Evolutionary conservation across 2,329 filamentous ascomycete species (phyloP).

Genomic region (Xylaria digitata): DNA sequence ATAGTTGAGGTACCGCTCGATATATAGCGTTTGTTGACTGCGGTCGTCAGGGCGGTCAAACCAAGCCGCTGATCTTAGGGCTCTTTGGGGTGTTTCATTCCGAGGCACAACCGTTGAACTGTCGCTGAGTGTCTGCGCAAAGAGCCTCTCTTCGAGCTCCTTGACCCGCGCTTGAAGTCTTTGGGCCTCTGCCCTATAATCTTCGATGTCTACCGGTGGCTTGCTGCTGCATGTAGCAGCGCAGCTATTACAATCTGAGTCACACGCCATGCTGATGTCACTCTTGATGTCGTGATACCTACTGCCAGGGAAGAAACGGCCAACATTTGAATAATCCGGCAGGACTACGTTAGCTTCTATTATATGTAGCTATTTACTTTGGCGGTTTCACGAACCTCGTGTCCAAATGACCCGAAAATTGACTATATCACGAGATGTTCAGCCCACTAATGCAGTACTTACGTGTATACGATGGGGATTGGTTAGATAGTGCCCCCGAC

Average conservation of each 20-base stretch:
- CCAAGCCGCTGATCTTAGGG: conserved; percentile 50
- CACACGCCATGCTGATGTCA: conserved; percentile 34
- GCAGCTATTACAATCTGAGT: conserved; percentile 37
- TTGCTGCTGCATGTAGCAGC: conserved; percentile 29
- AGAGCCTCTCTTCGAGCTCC: conserved; percentile 43
- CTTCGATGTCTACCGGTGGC: conserved; percentile 43
- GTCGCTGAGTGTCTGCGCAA: conserved; percentile 18
- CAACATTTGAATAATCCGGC: background rate
- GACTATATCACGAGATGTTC: conserved; percentile 12
- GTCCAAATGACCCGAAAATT: conserved; percentile 19
- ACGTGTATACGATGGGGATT: conserved; percentile 16
- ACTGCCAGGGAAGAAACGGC: too few species aligned
- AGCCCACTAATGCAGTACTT: conserved; percentile 27
- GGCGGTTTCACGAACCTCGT: conserved; percentile 1
- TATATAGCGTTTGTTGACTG: conserved; percentile 59
- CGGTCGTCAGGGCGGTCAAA: conserved; percentile 57
- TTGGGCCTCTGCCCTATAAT: conserved; percentile 43
- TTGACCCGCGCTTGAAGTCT: conserved; percentile 39
- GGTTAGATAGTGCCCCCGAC: conserved; percentile 21
- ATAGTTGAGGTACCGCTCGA: conserved; percentile 63
- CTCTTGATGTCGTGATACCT: background rate
- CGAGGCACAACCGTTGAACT: conserved; percentile 16
- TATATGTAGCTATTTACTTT: background rate
- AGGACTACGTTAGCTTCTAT: background rate
- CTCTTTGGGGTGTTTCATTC: conserved; percentile 18